Percentiles rank a stretch among this genome's conserved stretches.
phyloP scores from a whole-genome alignment of 2,329 filamentous ascomycete genomes.

The Penicillium decumbens region DNA sequence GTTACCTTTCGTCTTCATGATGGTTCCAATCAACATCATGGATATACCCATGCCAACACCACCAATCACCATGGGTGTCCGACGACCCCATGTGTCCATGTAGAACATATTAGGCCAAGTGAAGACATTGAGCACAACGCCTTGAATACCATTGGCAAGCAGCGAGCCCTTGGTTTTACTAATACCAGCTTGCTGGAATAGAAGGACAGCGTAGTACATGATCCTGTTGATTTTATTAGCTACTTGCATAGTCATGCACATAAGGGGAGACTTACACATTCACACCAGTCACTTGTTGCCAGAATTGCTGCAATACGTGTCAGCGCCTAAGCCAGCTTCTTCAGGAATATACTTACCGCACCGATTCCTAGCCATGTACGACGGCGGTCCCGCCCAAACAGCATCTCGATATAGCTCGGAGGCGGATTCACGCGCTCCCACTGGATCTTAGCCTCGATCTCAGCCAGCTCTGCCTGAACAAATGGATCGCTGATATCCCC shows the following conservation, averaged over 20 bases:
- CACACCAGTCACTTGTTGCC: slow-evolving; percentile 22
- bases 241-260: neutral
- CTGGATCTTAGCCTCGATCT: slow-evolving; percentile 18
- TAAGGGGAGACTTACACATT: slow-evolving; percentile 17
- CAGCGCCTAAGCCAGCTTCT: neutral
- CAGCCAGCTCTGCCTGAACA: slow-evolving; percentile 12
- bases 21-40: slow-evolving; percentile 27
- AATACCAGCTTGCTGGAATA: slow-evolving; percentile 30
- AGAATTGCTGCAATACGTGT: slow-evolving; percentile 16
- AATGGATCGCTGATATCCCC: slow-evolving; percentile 9
- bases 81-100: slow-evolving; percentile 29
- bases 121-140: slow-evolving; percentile 28
- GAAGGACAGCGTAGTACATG: slow-evolving; percentile 31
- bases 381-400: slow-evolving; percentile 16
- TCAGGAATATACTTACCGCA: slow-evolving; percentile 14
- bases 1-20: slow-evolving; percentile 26
- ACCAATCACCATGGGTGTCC: slow-evolving; percentile 26
- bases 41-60: slow-evolving; percentile 25
- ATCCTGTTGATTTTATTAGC: slow-evolving; percentile 12
- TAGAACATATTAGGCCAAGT: slow-evolving; percentile 29
- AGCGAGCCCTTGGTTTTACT: slow-evolving; percentile 20
- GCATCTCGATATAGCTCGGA: slow-evolving; percentile 15
- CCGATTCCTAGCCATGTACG: slow-evolving; percentile 24
- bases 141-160: slow-evolving; percentile 28
- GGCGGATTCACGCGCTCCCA: slow-evolving; percentile 14